Base-by-base conservation (phyloP, 805 yeast species). In the Clavispora carvajalis region DNA sequence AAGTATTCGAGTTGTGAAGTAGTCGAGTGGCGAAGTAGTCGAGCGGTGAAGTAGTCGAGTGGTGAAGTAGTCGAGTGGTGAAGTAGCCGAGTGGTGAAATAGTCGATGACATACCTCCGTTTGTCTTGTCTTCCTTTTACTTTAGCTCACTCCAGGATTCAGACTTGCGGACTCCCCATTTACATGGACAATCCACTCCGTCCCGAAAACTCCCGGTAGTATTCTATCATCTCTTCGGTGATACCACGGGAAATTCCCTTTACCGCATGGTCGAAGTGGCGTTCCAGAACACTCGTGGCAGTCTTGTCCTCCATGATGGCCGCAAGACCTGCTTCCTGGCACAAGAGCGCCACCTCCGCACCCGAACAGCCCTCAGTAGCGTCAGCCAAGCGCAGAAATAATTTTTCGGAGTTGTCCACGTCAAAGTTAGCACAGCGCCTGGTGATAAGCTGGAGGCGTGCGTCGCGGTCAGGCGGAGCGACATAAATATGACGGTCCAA, bases 241-340 rank as follows among this genome's bases (percentile, higher is more conserved):
- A 93, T 93, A 22, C 91, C 93, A 53, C 74, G 76, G 8, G 89
- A 76, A 15, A 90, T 74, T 1, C 80, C 83, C 22, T 55, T 52
- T 39, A 91, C 53, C 0, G 95, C 97, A 39, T 69, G 71, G 21
- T 75, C 80, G 52, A 88, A 89, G 58, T 93, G 96, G 23, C 67
- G 66, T 44, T 67, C 69, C n/a, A 62, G 59, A 0, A 90, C 95
- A 6, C 51, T 49, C 1, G 55, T 54, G 7, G 85, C 73, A 4
- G 77, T 65, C 5, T 74, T 60, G 46, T 85, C 65, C 50, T 87
- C 96, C 82, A 87, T 88, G 43, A 93, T 80, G 0, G 98, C 96
- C n/a, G 85, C 78, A 10, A 93, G 65, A 2, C 99, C 99, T 0
- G 98, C 96, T 60, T 91, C 97, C 59, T 90, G 98, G 53, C 96